Conservation (phyloP, 345 rosid genomes). For the Noccaea bulbosa region DNA sequence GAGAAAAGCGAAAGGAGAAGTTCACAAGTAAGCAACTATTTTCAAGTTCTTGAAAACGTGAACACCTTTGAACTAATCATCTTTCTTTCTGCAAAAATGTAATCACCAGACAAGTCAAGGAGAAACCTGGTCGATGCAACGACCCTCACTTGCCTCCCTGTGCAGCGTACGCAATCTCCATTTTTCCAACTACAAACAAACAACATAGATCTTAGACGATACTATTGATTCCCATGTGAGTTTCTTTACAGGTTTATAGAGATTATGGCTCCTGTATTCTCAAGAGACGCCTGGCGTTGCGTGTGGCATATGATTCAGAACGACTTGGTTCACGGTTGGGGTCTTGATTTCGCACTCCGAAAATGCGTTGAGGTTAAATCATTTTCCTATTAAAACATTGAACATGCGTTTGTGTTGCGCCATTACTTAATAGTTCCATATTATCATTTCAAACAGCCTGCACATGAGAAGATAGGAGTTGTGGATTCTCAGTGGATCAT, state of each 20-base stretch:
- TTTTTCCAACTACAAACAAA: constrained; percentile 15
- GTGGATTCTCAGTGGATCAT: constrained; percentile 98
- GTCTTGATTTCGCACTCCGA: constrained; percentile 91
- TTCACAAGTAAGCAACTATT: constrained; percentile 76
- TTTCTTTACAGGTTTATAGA: constrained; percentile 72
- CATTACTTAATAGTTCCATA: constrained; percentile 18
- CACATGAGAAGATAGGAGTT: constrained; percentile 97
- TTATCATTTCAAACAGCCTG: constrained; percentile 62
- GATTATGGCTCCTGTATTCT: constrained; percentile 99
- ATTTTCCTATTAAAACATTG: background rate
- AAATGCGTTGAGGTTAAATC: constrained; percentile 76
- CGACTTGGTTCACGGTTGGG: constrained; percentile 99
- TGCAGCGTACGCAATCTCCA: constrained; percentile 72
- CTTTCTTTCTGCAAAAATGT: constrained; percentile 26
- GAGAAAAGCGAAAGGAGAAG: constrained; percentile 77
- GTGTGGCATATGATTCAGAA: constrained; percentile 99
- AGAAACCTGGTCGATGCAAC: constrained; percentile 85
- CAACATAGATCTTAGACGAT: background rate
- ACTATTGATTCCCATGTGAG: constrained; percentile 15
- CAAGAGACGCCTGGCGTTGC: constrained; percentile 95
- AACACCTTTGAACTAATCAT: background rate
- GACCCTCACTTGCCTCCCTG: constrained; percentile 90
- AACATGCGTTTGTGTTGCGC: background rate
- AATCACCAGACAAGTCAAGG: constrained; percentile 61
- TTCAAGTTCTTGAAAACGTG: background rate